These are phyloP conservation scores for Pseudocercospora cruenta DNA, from an alignment of 2,329 filamentous ascomycete species.

Conservation along the genomic window DNA sequence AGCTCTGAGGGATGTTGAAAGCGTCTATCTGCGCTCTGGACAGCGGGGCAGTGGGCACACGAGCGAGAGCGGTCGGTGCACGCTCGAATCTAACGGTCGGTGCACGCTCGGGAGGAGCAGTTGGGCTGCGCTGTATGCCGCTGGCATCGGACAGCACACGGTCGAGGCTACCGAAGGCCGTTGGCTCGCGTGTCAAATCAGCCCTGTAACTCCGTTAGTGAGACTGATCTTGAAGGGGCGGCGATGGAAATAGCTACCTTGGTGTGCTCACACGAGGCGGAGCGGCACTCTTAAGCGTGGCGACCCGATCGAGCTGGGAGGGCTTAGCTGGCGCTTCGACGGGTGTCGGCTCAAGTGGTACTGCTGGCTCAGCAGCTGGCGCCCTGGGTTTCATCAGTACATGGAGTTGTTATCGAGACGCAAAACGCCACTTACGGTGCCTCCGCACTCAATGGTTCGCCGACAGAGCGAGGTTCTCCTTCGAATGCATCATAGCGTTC, in stretches of 20 bases:
- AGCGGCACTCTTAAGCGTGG: not conserved
- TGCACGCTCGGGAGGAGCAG: constrained; percentile 4
- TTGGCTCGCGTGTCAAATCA: constrained; percentile 8
- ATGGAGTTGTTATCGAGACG: not conserved
- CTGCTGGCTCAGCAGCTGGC: not conserved
- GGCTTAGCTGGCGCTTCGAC: constrained; percentile 9
- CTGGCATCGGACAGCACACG: constrained; percentile 8
- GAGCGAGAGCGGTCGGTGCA: constrained; percentile 8
- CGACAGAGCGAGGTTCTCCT: constrained; percentile 58
- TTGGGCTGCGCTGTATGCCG: not conserved
- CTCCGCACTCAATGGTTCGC: constrained; percentile 12
- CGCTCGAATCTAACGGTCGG: not conserved
- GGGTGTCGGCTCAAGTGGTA: not conserved
- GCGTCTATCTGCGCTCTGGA: constrained; percentile 3
- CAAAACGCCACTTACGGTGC: not conserved
- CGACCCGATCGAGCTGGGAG: not conserved
- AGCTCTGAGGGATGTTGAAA: not conserved
- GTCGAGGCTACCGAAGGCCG: constrained; percentile 15
- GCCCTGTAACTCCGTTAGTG: not conserved
- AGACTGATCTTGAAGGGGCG: not conserved
- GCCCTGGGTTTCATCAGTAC: not conserved
- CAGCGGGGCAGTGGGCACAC: constrained; percentile 8
- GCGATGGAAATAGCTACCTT: not conserved
- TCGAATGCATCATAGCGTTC: constrained; percentile 63
- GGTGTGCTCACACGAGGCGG: not conserved